phyloP scores from a whole-genome alignment of 1,284 basidiomycete genomes.

The Filobasidium uniguttulatum region DNA sequence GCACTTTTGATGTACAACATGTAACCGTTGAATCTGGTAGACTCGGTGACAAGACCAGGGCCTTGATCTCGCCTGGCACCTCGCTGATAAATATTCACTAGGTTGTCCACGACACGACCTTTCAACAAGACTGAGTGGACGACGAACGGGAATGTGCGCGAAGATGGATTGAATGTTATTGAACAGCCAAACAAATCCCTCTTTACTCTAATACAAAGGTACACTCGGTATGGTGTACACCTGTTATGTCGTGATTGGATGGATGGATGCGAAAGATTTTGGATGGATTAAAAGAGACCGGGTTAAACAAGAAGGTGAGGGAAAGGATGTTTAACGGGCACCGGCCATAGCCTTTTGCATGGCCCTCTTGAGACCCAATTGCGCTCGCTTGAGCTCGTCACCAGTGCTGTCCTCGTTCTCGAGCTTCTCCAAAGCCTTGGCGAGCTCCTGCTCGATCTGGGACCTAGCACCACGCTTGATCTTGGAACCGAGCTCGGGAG shows the following conservation, averaged over 20 bases:
- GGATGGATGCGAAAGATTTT: background rate
- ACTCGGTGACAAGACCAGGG: too few relatives aligned
- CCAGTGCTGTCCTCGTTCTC: conserved; percentile 84
- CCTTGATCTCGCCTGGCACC: too few relatives aligned
- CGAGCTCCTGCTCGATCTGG: conserved; percentile 88
- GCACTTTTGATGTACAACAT: too few relatives aligned
- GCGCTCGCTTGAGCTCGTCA: conserved; percentile 86
- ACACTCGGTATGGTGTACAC: background rate
- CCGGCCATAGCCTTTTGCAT: conserved; percentile 73
- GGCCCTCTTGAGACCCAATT: conserved; percentile 81
- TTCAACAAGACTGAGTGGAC: too few relatives aligned
- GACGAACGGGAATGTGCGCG: too few relatives aligned
- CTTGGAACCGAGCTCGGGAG: conserved; percentile 90
- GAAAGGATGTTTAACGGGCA: conserved; percentile 22
- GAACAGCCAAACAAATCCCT: too few relatives aligned
- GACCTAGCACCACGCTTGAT: conserved; percentile 87
- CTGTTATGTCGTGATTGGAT: background rate
- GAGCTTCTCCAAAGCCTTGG: conserved; percentile 87
- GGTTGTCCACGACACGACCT: too few relatives aligned
- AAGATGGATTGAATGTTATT: too few relatives aligned
- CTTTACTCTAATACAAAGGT: conserved; percentile 1
- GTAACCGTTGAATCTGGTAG: too few relatives aligned
- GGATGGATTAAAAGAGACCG: too few relatives aligned
- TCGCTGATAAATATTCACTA: too few relatives aligned
- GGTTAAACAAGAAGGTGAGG: background rate